Evolutionary conservation across 495 filamentous ascomycete genomes (phyloP), one percentile per base, ranked within the genome.

Genomic region (Penicillium robsamsonii): DNA sequence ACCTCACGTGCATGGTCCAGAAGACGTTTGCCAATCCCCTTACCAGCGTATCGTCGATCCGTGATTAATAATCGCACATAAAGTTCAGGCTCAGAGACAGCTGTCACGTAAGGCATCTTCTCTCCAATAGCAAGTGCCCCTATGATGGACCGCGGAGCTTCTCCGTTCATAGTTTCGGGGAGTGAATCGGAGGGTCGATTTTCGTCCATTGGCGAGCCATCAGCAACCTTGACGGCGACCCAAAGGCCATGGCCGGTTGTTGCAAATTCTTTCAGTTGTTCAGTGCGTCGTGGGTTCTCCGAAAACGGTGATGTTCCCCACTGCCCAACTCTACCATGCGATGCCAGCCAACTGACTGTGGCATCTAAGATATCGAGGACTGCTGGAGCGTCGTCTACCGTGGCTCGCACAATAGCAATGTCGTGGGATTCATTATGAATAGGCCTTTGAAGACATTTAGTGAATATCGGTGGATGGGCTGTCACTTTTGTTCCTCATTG

Each of bases 261-360:
- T 57, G 55, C 55, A 51, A 61, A 61, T 54, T 61, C 59, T 24
- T 5, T 35, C 44, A 61, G 20, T 50, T 38, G 55, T 4, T 61
- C 59, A 12, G 38, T 31, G 27, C 55, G 54, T 48, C 22, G 9
- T 45, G 50, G 49, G 44, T 61, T 55, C 35, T 61, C 43, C 1
- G 59, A 61, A 37, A 58, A 58, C 6, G 59, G 38, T 31, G 49
- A 18, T 58, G 49, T 9, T 57, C 59, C 59, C 59, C 59, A 61
- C 27, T 61, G 55, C 30, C 55, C 55, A 17, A 15, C 24, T 58
- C 59, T 55, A 44, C 38, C 31, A 5, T 10, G 42, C 10, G 59
- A 61, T 40, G 46, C 59, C 4, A 61, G 55, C 59, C 55, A 61
- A 54, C 50, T 20, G 43, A 58, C 55, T 53, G 59, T 50, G 44